Evolutionary conservation across 2,329 filamentous ascomycete species (phyloP).

Genomic region (Colletotrichum tropicale): DNA sequence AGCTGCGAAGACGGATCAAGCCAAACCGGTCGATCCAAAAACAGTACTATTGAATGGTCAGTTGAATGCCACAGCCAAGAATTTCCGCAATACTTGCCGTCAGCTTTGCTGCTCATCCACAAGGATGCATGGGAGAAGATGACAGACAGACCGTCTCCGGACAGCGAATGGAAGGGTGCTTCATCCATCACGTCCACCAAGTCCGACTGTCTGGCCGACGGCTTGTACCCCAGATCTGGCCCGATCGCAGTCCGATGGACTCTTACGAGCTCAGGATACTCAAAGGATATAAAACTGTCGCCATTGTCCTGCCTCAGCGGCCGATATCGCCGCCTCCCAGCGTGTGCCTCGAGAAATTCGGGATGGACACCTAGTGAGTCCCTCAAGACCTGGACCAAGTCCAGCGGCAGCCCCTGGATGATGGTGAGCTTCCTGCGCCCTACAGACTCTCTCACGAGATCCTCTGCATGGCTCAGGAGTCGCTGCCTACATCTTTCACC

Average conservation of each 20-base stretch:
- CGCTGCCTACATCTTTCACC: constrained; percentile 7
- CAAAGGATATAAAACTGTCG: constrained; percentile 24
- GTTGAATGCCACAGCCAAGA: not conserved
- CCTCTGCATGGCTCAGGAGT: constrained; percentile 10
- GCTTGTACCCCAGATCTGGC: not conserved
- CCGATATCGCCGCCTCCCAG: constrained; percentile 27
- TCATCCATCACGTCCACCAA: constrained; percentile 23
- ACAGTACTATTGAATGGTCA: constrained; percentile 28
- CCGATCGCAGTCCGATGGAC: not conserved
- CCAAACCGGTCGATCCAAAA: constrained; percentile 34
- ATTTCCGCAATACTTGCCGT: not conserved
- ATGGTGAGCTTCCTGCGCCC: constrained; percentile 18
- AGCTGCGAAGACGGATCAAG: constrained; percentile 16
- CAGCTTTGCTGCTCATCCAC: constrained; percentile 30
- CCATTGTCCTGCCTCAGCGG: constrained; percentile 14
- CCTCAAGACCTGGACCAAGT: constrained; percentile 24
- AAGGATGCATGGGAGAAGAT: constrained; percentile 37
- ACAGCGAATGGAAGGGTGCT: constrained; percentile 22
- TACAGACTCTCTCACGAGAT: constrained; percentile 9
- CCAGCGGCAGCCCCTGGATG: constrained; percentile 13
- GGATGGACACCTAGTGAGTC: constrained; percentile 28
- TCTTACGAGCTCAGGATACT: constrained; percentile 34
- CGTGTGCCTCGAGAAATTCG: constrained; percentile 35
- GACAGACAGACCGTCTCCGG: constrained; percentile 23
- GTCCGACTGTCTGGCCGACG: constrained; percentile 2